phyloP scores from a whole-genome alignment of 495 filamentous ascomycete genomes.

The Parathielavia appendiculata region DNA sequence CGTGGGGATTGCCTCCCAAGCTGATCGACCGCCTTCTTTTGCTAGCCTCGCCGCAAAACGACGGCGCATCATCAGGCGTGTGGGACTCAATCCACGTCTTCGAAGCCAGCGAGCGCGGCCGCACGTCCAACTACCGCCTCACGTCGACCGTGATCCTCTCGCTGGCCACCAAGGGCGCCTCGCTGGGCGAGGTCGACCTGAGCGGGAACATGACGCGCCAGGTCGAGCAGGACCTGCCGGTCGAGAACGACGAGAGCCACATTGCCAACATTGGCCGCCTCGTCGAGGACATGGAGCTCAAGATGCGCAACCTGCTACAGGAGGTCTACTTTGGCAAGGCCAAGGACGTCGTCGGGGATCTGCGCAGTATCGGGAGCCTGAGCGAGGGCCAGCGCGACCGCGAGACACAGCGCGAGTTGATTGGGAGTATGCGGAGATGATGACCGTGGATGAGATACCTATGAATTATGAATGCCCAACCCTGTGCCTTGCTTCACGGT shows the following conservation, averaged over 20 bases:
- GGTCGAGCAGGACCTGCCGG: conserved; percentile 81
- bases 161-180: conserved; percentile 63
- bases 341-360: conserved; percentile 96
- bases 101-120: conserved; percentile 84
- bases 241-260: conserved; percentile 87
- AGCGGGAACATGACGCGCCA: conserved; percentile 97
- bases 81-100: conserved; percentile 99
- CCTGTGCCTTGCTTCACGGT: neutral
- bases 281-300: conserved; percentile 99
- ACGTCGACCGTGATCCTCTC: conserved; percentile 95
- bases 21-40: neutral
- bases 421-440: conserved; percentile 58
- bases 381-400: conserved; percentile 81
- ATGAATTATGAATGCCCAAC: neutral
- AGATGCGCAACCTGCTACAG: conserved; percentile 98
- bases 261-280: conserved; percentile 91
- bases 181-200: conserved; percentile 84
- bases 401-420: conserved; percentile 87
- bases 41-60: conserved; percentile 32
- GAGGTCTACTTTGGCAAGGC: conserved; percentile 99
- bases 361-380: conserved; percentile 82
- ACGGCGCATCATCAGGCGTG: conserved; percentile 67
- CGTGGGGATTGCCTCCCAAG: neutral
- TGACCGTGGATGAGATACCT: neutral
- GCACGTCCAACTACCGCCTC: conserved; percentile 92